Evolutionary conservation across 1,284 basidiomycete genomes (phyloP), one percentile per base, ranked within the genome.

Genomic region (Cutaneotrichosporon sp.): DNA sequence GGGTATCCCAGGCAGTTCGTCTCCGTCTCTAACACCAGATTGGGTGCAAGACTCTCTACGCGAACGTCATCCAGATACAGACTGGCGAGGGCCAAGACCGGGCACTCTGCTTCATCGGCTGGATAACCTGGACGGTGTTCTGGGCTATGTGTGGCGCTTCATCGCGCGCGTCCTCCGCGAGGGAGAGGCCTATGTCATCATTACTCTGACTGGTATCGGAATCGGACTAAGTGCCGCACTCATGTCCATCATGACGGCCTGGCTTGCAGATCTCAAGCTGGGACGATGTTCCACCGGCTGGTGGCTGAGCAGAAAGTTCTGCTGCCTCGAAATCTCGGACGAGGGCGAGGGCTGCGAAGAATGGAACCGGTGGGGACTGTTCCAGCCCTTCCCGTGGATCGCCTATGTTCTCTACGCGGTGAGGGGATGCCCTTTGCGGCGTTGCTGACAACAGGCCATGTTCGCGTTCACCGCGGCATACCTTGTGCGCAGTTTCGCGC

Each of bases 271-370:
- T 72, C 83, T 97, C 58, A 97, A 97, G 78, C 87, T 92, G 78
- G 96, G 96, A 0, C 94, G 96, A 70, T 99, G 96, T 74, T 82
- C 84, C 1, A 88, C 93, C 52, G 93, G 90, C 3, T 98, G 96
- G 96, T 99, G 96, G 94, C 75, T 98, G 52, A 96, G 93, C 72
- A 85, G 90, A 65, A 90, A 97, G 68, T 97, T 97, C 72, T 98
- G 96, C 76, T 99, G 96, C 71, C 92, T 74, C 26, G 90, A 92
- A 63, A 81, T 82, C 11, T 63, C 76, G 14, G 85, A 86, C 44
- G 87, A 86, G 57, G 81, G 83, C 31, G 84, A 85, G 59, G 85
- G 83, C 3, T 99, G 96, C 72, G 80, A 87, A 5, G 91, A 92
- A 46, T 99, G 96, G 96, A 83, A 86, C 62, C 80, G 85, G 5